Percentiles rank a stretch among this genome's conserved stretches.
phyloP scores from a whole-genome alignment of 1,284 basidiomycete species.

The Ceratobasidium sp. region DNA sequence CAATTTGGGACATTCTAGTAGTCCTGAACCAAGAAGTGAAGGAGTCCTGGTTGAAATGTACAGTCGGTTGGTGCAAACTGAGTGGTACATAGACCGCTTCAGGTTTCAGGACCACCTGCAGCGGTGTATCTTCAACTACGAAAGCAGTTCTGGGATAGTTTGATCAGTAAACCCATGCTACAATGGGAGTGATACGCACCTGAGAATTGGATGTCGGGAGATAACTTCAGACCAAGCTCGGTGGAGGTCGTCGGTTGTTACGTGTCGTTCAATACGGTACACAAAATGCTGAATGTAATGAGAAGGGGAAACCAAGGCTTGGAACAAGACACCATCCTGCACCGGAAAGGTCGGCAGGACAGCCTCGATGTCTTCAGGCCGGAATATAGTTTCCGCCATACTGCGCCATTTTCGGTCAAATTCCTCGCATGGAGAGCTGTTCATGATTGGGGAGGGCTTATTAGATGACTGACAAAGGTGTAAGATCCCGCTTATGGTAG shows the following conservation, averaged over 20 bases:
- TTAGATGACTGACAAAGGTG: neutral
- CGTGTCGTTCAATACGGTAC: constrained; percentile 22
- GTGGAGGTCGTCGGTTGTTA: constrained; percentile 6
- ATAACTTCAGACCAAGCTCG: constrained; percentile 59
- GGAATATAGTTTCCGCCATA: constrained; percentile 32
- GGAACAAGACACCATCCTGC: constrained; percentile 66
- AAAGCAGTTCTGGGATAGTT: constrained; percentile 54
- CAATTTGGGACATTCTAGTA: constrained; percentile 8
- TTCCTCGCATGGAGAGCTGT: neutral
- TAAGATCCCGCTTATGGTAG: constrained; percentile 6
- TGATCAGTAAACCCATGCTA: constrained; percentile 53
- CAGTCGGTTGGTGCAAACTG: neutral
- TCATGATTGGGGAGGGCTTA: no score
- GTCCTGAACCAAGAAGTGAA: constrained; percentile 19
- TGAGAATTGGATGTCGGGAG: constrained; percentile 59
- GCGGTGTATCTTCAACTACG: constrained; percentile 54
- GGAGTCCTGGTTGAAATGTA: neutral
- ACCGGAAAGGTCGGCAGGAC: constrained; percentile 65
- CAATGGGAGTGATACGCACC: constrained; percentile 56
- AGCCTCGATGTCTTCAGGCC: constrained; percentile 54
- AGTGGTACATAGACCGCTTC: constrained; percentile 31
- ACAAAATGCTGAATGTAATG: constrained; percentile 67
- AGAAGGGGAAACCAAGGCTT: constrained; percentile 59
- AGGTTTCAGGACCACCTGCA: constrained; percentile 53
- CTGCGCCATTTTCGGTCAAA: constrained; percentile 34